These are phyloP conservation scores for Coelastrella sp. DNA, from an alignment of 139 green algal species.

Conservation along the genomic window DNA sequence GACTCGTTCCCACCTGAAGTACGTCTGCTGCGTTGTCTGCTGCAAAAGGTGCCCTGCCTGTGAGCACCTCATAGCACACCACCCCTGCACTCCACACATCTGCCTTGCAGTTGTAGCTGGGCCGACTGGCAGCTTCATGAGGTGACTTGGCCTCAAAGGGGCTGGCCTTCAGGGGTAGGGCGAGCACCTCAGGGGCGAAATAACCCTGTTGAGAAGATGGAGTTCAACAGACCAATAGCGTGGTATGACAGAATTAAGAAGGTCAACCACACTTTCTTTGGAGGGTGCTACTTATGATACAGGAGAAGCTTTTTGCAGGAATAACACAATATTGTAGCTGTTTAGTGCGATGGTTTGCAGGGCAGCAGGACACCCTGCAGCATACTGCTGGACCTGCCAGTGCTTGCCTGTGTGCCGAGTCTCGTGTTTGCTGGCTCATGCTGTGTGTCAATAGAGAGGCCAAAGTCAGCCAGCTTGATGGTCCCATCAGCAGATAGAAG, in stretches of 20 bases:
- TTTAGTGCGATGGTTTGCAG: too few species aligned
- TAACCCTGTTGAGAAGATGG: slow-evolving; percentile 59
- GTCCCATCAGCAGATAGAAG: not conserved
- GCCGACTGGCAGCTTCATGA: slow-evolving; percentile 36
- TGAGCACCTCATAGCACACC: slow-evolving; percentile 64
- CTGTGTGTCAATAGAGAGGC: slow-evolving; percentile 67
- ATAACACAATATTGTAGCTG: too few species aligned
- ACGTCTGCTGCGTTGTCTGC: slow-evolving; percentile 52
- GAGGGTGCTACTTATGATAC: not conserved
- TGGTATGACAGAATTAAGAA: not conserved
- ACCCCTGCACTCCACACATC: slow-evolving; percentile 66
- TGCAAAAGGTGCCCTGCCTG: slow-evolving; percentile 59
- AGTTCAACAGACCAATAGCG: too few species aligned
- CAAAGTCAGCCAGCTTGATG: slow-evolving; percentile 58
- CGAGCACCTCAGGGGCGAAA: slow-evolving; percentile 66
- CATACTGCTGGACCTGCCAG: not conserved
- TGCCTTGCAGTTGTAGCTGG: slow-evolving; percentile 54
- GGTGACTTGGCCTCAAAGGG: slow-evolving; percentile 64
- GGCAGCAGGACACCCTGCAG: too few species aligned
- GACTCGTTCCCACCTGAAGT: slow-evolving; percentile 40
- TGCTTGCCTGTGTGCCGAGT: slow-evolving; percentile 56
- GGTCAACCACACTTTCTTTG: not conserved
- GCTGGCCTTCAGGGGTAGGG: slow-evolving; percentile 16
- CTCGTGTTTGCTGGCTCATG: slow-evolving; percentile 66
- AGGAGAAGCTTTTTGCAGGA: too few species aligned